Conservation (phyloP, 2,329 filamentous ascomycete species). For the Hymenotorrendiella dingleyae region DNA sequence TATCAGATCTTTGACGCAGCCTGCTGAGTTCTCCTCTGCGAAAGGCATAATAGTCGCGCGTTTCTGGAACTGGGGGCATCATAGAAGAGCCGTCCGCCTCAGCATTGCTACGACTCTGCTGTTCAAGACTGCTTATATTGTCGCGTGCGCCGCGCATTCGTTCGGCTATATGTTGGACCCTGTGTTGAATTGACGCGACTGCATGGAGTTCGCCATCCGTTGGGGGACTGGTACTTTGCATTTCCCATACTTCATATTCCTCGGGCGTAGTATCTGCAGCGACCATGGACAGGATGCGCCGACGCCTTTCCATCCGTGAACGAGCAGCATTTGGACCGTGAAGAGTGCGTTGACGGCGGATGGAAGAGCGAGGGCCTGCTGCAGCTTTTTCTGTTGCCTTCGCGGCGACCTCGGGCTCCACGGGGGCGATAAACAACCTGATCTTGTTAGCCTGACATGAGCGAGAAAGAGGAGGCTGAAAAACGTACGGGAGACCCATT, state of each 20-base stretch:
- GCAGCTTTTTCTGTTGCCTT: conserved; percentile 26
- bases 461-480: conserved; percentile 10
- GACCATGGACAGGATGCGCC: conserved; percentile 16
- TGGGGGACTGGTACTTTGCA: conserved; percentile 7
- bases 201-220: conserved; percentile 7
- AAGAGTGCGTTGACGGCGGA: conserved; percentile 24
- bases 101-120: neutral
- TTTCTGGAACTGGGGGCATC: conserved; percentile 29
- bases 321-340: conserved; percentile 18
- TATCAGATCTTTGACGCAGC: conserved; percentile 16
- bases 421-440: conserved; percentile 29
- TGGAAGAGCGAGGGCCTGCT: conserved; percentile 26
- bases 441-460: conserved; percentile 16
- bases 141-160: conserved; percentile 18
- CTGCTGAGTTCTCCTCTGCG: conserved; percentile 19
- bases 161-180: conserved; percentile 14
- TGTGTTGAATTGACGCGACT: conserved; percentile 7
- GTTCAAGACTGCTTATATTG: conserved; percentile 16
- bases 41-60: conserved; percentile 20
- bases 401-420: conserved; percentile 24
- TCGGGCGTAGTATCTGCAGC: conserved; percentile 12
- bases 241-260: conserved; percentile 16
- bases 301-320: conserved; percentile 14
- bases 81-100: conserved; percentile 17
- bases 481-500: conserved; percentile 31